A percentile compares a stretch with the other conserved stretches of the same genome.
Evolutionary conservation across 495 filamentous ascomycete species (phyloP).

Genomic region (Hypoxylon lenormandii): DNA sequence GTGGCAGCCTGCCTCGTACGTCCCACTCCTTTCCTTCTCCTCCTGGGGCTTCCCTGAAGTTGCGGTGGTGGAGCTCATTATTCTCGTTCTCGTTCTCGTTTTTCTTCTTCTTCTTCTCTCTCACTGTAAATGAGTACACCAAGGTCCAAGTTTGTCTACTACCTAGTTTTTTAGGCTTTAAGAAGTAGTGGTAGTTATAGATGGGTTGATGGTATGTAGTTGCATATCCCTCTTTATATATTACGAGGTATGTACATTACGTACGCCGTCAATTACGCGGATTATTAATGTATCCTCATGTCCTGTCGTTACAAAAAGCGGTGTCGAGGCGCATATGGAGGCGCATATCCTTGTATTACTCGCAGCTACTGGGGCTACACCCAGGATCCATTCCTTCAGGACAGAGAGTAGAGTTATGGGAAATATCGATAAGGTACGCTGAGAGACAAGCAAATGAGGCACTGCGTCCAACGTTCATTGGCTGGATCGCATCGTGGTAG

Average conservation of each 20-base stretch:
- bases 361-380: not conserved
- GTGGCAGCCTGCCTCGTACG: slow-evolving; percentile 50
- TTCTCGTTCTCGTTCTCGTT: not conserved
- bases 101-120: not conserved
- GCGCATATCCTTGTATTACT: not conserved
- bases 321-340: too few relatives aligned
- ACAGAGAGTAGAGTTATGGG: not conserved
- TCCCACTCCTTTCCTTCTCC: slow-evolving; percentile 31
- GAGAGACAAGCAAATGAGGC: slow-evolving; percentile 15
- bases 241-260: too few relatives aligned
- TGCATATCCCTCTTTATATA: not conserved
- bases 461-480: slow-evolving; percentile 18
- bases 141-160: too few relatives aligned
- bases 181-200: not conserved
- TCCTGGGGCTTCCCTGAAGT: not conserved
- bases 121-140: not conserved
- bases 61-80: slow-evolving; percentile 4
- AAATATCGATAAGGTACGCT: slow-evolving; percentile 5
- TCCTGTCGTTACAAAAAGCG: not conserved
- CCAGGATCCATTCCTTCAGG: too few relatives aligned
- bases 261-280: not conserved
- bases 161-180: not conserved
- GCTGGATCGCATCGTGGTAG: slow-evolving; percentile 1
- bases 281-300: not conserved
- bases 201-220: not conserved